Percentiles rank a stretch among this genome's conserved stretches.
Conservation (phyloP, 31 red algal genomes). For the Odonthalia washingtoniensis region DNA sequence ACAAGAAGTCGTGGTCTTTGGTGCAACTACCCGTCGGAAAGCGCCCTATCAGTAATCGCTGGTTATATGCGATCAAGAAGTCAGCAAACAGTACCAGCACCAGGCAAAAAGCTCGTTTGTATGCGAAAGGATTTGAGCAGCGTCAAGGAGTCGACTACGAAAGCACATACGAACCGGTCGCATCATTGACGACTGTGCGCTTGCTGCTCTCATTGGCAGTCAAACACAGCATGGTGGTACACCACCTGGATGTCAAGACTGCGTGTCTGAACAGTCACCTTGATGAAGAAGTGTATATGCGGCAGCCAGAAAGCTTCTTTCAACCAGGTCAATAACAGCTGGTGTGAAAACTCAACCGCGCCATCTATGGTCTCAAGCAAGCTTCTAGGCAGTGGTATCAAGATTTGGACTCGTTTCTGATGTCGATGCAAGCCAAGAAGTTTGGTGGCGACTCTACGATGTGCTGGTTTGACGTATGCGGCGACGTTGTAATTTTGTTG, state of each 20-base stretch:
- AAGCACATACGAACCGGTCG: constrained; percentile 34
- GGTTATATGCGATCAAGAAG: too few species aligned
- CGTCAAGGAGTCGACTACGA: constrained; percentile 40
- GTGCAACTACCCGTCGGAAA: too few species aligned
- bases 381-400: too few species aligned
- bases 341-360: constrained; percentile 29
- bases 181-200: background rate
- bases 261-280: constrained; percentile 51
- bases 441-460: too few species aligned
- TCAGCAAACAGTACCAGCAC: too few species aligned
- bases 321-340: background rate
- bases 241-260: constrained; percentile 43
- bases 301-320: background rate
- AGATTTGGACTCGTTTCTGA: too few species aligned
- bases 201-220: constrained; percentile 17
- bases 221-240: background rate
- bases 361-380: constrained; percentile 33
- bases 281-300: constrained; percentile 53
- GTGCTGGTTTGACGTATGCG: too few species aligned
- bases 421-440: too few species aligned
- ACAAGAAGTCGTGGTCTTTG: too few species aligned
- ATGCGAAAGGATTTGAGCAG: constrained; percentile 50
- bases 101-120: constrained; percentile 37
- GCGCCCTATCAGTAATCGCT: too few species aligned
- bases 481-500: too few species aligned